Evolutionary conservation across 129 eudicot species (phyloP).

Genomic region (Helianthus annuus): HanXRQr2.0-SUNRISE NC_035448.2:153783513-153784012

Average conservation of each 20-base stretch:
- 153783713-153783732: background rate
- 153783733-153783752: background rate
- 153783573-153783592: conserved; percentile 81
- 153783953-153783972: conserved; percentile 77
- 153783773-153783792: conserved; percentile 2
- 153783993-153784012: conserved; percentile 56
- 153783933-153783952: conserved; percentile 75
- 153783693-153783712: conserved; percentile 22
- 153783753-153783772: background rate
- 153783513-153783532: conserved; percentile 8
- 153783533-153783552: conserved; percentile 13
- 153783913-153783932: conserved; percentile 91
- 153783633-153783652: conserved; percentile 68
- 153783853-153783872: background rate
- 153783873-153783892: background rate
- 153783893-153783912: conserved; percentile 52
- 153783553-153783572: conserved; percentile 10
- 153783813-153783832: background rate
- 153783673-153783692: conserved; percentile 81
- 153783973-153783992: conserved; percentile 94
- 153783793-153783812: background rate
- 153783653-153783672: conserved; percentile 71
- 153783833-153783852: conserved; percentile 1
- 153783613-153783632: conserved; percentile 88
- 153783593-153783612: conserved; percentile 96